These are phyloP conservation scores for Melaleuca quinquenervia DNA, from an alignment of 345 rosid species.

Conservation along the genomic window DNA sequence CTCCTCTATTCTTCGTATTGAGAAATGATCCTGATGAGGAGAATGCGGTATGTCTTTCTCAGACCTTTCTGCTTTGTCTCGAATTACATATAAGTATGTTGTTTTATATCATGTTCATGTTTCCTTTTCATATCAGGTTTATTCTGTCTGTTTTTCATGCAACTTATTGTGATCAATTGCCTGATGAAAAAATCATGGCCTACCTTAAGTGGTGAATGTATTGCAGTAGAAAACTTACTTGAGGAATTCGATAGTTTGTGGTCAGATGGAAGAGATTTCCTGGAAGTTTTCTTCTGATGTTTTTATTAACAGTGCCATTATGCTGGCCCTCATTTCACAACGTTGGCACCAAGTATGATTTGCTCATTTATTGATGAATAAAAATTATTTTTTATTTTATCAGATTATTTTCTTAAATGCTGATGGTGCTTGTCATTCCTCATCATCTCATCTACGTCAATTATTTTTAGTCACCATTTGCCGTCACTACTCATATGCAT, in stretches of 20 bases:
- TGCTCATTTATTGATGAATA: neutral
- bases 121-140: neutral
- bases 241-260: neutral
- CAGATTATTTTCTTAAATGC: neutral
- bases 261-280: neutral
- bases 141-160: neutral
- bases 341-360: neutral
- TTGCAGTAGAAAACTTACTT: neutral
- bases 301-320: neutral
- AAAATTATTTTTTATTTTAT: too few species aligned
- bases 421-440: neutral
- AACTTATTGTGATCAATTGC: neutral
- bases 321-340: neutral
- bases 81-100: neutral
- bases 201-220: neutral
- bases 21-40: conserved; percentile 72
- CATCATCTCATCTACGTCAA: neutral
- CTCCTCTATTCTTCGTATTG: conserved; percentile 80
- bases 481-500: neutral
- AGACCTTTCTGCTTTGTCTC: neutral
- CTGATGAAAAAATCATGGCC: neutral
- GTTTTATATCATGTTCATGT: neutral
- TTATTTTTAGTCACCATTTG: neutral
- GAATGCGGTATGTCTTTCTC: conserved; percentile 45
- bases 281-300: neutral